phyloP scores from a whole-genome alignment of 768 basidiomycete species.

The Multifurca ochricompacta region DNA sequence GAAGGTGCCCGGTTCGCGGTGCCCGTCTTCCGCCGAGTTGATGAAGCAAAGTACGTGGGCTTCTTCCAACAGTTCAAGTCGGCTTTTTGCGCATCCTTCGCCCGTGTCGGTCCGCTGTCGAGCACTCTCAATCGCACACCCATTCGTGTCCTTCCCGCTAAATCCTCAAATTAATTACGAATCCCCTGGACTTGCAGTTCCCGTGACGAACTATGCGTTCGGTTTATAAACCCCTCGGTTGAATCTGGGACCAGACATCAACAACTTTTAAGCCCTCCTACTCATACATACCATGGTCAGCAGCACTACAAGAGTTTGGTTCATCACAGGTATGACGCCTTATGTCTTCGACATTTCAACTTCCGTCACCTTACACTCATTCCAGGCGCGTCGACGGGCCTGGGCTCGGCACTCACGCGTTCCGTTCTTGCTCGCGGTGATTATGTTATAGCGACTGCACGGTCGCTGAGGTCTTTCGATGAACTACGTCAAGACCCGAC shows the following conservation, averaged over 20 bases:
- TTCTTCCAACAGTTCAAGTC: too few species aligned
- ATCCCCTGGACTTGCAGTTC: too few species aligned
- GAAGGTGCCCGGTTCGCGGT: too few species aligned
- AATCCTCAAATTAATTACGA: too few species aligned
- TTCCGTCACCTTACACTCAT: background rate
- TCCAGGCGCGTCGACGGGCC: slow-evolving; percentile 7
- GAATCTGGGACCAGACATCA: background rate
- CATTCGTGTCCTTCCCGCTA: too few species aligned
- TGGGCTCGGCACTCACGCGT: slow-evolving; percentile 5
- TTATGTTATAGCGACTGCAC: slow-evolving; percentile 1
- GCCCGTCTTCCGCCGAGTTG: too few species aligned
- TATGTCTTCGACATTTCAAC: background rate
- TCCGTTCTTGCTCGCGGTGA: too few species aligned
- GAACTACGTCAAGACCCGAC: background rate
- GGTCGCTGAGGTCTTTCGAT: background rate
- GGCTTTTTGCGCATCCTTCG: too few species aligned
- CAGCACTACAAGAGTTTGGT: slow-evolving; percentile 1
- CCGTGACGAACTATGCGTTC: background rate
- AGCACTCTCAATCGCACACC: too few species aligned
- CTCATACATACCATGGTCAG: background rate
- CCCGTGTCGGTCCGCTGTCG: too few species aligned
- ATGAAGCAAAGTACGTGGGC: too few species aligned
- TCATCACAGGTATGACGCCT: slow-evolving; percentile 9
- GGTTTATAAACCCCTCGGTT: background rate
- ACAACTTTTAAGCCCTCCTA: background rate